Conservation (phyloP, 2,329 filamentous ascomycete species). For the Monilinia fructicola region DNA sequence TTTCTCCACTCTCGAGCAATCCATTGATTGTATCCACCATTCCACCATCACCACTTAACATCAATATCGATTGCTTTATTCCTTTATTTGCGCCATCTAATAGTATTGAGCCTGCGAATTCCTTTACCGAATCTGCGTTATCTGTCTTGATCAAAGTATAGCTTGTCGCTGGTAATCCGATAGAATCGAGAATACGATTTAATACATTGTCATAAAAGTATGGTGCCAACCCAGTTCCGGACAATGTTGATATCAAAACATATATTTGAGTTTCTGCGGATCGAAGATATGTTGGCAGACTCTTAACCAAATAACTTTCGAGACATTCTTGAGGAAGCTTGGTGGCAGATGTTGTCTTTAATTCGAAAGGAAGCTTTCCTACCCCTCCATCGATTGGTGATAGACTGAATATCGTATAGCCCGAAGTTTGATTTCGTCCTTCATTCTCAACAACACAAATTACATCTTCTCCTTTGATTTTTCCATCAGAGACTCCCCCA, state of each 20-base stretch:
- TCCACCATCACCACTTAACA: conserved; percentile 87
- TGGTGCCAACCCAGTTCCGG: conserved; percentile 59
- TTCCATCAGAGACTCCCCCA: conserved; percentile 16
- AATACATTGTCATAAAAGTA: conserved; percentile 57
- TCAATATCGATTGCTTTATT: conserved; percentile 61
- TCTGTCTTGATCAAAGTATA: conserved; percentile 63
- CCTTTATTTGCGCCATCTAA: conserved; percentile 50
- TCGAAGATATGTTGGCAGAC: conserved; percentile 44
- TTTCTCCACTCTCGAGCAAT: conserved; percentile 42
- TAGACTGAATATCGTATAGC: conserved; percentile 45
- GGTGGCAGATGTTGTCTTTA: conserved; percentile 39
- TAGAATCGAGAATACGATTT: conserved; percentile 52
- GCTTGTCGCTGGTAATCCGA: conserved; percentile 43
- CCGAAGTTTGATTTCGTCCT: conserved; percentile 19
- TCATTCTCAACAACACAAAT: conserved; percentile 36
- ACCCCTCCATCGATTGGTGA: conserved; percentile 28
- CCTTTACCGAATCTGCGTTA: conserved; percentile 60
- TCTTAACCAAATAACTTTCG: conserved; percentile 42
- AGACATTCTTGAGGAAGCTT: conserved; percentile 44
- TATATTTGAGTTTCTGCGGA: conserved; percentile 46
- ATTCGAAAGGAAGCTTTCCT: conserved; percentile 32
- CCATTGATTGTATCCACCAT: conserved; percentile 79
- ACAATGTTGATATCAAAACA: conserved; percentile 65
- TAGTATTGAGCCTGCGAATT: conserved; percentile 56
- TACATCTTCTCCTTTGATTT: conserved; percentile 40